Conservation (phyloP, 2,329 filamentous ascomycete species). For the Epichloe brachyelytri region DNA sequence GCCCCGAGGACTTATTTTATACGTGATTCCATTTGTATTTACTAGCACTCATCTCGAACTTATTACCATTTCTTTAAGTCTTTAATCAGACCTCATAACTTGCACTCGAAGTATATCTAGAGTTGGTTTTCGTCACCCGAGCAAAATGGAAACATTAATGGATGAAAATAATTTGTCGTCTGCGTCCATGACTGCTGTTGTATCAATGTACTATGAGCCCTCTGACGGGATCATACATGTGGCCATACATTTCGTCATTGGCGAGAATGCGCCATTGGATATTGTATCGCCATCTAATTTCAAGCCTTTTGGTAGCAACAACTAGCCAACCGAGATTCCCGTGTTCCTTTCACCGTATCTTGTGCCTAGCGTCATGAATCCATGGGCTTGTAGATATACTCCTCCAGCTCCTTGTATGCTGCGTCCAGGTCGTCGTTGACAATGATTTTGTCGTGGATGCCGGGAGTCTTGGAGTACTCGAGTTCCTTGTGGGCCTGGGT, state of each 20-base stretch:
- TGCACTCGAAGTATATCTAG: constrained; percentile 17
- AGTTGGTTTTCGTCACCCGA: constrained; percentile 17
- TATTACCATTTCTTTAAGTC: constrained; percentile 24
- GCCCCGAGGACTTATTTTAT: constrained; percentile 10
- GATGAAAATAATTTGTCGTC: neutral
- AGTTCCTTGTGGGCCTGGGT: constrained; percentile 62
- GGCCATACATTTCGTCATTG: neutral
- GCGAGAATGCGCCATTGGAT: too few species aligned
- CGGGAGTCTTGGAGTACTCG: constrained; percentile 54
- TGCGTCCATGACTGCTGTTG: neutral
- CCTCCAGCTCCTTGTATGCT: constrained; percentile 41
- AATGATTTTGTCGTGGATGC: constrained; percentile 31
- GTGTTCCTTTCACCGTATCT: neutral
- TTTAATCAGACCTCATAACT: constrained; percentile 26
- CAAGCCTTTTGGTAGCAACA: neutral
- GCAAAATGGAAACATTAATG: constrained; percentile 6
- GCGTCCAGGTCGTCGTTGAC: constrained; percentile 32
- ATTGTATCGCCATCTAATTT: neutral
- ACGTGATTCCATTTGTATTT: constrained; percentile 23
- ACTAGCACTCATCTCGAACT: constrained; percentile 23
- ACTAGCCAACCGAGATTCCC: neutral
- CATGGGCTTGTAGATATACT: constrained; percentile 29
- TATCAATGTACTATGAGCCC: neutral
- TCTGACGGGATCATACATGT: neutral
- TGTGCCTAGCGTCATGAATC: constrained; percentile 6